Evolutionary conservation across 495 filamentous ascomycete species (phyloP), one percentile per base, ranked within the genome.

Genomic region (Penicillium lividum): DNA sequence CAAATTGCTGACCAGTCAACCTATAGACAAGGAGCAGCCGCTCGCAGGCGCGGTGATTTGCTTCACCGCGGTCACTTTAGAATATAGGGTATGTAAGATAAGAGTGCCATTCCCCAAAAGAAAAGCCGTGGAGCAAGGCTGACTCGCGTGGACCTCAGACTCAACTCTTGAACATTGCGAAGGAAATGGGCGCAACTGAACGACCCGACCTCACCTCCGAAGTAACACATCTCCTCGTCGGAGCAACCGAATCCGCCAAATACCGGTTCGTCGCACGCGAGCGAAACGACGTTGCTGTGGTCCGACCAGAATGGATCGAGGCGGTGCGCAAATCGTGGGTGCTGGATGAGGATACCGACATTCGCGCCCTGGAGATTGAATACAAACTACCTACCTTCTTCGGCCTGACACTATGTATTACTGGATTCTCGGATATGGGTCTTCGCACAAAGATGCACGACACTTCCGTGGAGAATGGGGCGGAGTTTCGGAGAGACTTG

Each of bases 231-330:
- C 83, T 98, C 30, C 84, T 98, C 61, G 90, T 96, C 61, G 94
- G 92, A 65, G 87, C 89, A 57, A 87, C 88, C 55, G 82, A 91
- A 62, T 97, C 93, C 0, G 83, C 87, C 13, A 98, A 98, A 71
- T 98, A 98, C 77, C 88, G 86, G 66, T 97, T 94, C 74, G 93
- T 97, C 65, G 94, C 94, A 25, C 91, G 86, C 59, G 89, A 93
- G 68, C 82, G 94, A 30, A 81, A 86, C 34, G 94, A 98, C 68
- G 86, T 98, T 62, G 84, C 82, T 54, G 89, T 91, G 49, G 82
- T 98, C 72, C 80, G 79, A 43, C 84, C 87, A 30, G 82, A 83
- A 67, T 98, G 91, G 91, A 80, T 98, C 51, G 84, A 93, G 48
- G 91, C 91, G 28, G 85, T 97, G 18, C 84, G 92, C 11, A 74